Base-by-base conservation (phyloP, 768 basidiomycete genomes). In the Leucocoprinus birnbaumii region DNA sequence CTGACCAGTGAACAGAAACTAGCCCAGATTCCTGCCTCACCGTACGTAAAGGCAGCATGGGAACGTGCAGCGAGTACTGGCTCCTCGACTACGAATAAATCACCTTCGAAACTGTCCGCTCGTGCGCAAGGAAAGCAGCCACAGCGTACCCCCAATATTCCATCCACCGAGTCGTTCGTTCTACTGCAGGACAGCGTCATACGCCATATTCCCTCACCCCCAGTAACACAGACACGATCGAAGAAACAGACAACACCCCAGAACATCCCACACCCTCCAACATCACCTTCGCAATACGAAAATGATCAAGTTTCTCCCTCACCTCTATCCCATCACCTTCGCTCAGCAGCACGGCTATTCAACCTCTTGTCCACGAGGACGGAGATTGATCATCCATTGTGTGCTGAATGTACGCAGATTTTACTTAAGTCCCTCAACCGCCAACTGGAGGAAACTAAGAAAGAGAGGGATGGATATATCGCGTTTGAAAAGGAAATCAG, bases 381-480 rank as follows among this genome's bases (percentile, higher is more conserved):
- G 50, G 87, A 89, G 27, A 82, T 95, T 42, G 92, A 94, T 66
- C 94, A 98, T 66, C 97, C 97, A 4, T 78, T 99, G 7, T 99
- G 97, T 68, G 84, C 89, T 0, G 96, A 98, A 64, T 99, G 97
- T 69, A 92, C 94, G 2, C 86, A 90, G 63, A 80, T 88, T 46
- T 71, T 98, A 31, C 80, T 95, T 26, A 76, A 76, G 1, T 83
- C 83, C 22, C 80, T 98, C 27, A 85, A 89, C 61, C 80, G 80
- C 44, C 86, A 93, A 64, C 76, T 96, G 14, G 93, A 96, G 55
- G 94, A 97, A 73, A 88, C 89, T 2, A 91, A 86, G 72, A 89
- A 86, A 65, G 94, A 97, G 66, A 76, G 94, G 56, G 94, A 97
- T 61, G 93, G 92, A 0, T 97, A 96, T 66, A 85, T 93, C 58